Evolutionary conservation across 192 early-diverging fungal genomes (phyloP).

Genomic region (Phlyctochytrium bullatum): DNA sequence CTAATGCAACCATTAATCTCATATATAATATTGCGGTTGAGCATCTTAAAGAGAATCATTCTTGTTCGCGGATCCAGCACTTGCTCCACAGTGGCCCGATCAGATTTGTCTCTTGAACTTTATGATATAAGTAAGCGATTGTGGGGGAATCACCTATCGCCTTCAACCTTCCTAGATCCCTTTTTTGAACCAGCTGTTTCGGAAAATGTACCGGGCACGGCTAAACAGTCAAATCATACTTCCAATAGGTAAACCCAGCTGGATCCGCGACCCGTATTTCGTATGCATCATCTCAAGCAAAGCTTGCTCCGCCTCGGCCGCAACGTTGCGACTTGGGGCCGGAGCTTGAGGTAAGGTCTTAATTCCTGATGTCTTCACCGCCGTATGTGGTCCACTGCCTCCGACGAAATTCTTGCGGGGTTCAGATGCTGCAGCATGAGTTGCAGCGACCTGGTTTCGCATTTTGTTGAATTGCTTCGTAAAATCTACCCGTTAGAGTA

Average conservation of each 20-base stretch:
- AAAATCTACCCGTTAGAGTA: constrained; percentile 61
- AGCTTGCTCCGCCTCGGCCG: constrained; percentile 17
- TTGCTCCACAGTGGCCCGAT: constrained; percentile 95
- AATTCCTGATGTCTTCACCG: no score
- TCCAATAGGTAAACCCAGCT: no score
- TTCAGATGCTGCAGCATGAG: no score
- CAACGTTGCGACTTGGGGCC: no score
- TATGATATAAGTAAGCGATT: background rate
- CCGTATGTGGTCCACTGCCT: no score
- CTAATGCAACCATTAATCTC: constrained; percentile 97
- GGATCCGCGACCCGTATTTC: constrained; percentile 70
- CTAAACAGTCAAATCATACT: constrained; percentile 23
- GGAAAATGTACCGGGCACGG: constrained; percentile 33
- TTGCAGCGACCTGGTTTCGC: constrained; percentile 63
- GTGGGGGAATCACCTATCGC: constrained; percentile 13
- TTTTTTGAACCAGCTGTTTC: constrained; percentile 55
- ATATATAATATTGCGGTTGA: constrained; percentile 85
- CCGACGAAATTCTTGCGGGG: no score
- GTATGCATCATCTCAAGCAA: constrained; percentile 30
- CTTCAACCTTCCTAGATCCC: constrained; percentile 45
- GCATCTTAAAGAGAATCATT: constrained; percentile 93
- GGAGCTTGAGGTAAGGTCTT: no score
- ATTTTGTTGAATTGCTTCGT: constrained; percentile 92
- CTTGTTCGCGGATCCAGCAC: constrained; percentile 97
- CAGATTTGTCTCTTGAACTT: constrained; percentile 80